These are phyloP conservation scores for Ailanthus altissimus DNA, from an alignment of 345 rosid genomes.

Conservation along the genomic window DNA sequence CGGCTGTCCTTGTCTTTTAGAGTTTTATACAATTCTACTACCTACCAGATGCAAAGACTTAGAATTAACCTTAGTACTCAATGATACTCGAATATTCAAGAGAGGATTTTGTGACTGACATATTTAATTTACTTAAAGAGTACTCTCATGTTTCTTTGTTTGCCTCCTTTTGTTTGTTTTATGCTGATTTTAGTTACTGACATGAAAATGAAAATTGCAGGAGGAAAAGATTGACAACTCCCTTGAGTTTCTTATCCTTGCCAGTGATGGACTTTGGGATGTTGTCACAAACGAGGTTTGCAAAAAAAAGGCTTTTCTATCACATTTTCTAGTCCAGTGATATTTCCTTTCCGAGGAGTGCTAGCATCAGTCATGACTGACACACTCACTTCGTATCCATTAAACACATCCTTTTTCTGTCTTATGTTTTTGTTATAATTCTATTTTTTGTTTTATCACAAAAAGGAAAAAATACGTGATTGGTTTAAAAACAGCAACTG, in stretches of 20 bases:
- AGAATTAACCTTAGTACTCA: neutral
- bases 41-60: neutral
- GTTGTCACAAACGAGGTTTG: constrained; percentile 94
- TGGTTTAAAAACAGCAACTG: no score
- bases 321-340: neutral
- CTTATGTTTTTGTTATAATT: no score
- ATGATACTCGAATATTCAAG: neutral
- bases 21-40: neutral
- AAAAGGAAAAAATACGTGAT: no score
- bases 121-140: neutral
- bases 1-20: neutral
- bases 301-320: neutral
- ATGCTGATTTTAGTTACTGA: constrained; percentile 2
- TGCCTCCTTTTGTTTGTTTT: neutral
- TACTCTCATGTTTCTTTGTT: neutral
- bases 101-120: neutral
- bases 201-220: constrained; percentile 47
- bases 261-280: constrained; percentile 99
- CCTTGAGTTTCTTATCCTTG: constrained; percentile 97
- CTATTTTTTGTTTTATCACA: no score
- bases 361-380: no score
- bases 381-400: no score
- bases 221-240: constrained; percentile 91
- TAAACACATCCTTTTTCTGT: no score
- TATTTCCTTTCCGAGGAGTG: neutral